Conservation (phyloP, 306 rosid species). For the Aeschynomene evenia region DNA sequence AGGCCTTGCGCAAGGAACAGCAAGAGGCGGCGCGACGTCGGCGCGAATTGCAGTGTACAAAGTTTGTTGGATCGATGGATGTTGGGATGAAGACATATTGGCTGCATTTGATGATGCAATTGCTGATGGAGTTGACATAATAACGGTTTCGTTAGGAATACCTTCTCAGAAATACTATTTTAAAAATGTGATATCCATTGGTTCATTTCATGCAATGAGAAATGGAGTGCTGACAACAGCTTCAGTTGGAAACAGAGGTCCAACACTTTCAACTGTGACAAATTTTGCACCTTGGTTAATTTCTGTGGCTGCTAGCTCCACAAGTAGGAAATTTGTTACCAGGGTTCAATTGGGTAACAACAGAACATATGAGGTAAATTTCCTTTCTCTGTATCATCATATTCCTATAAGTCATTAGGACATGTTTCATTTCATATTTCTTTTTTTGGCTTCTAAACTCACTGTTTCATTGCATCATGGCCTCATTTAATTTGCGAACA, state of each 20-base stretch:
- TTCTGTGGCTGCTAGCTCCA: conserved; percentile 49
- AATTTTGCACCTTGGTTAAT: conserved; percentile 50
- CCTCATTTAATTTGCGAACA: too few relatives aligned
- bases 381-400: background rate
- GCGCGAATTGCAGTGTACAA: conserved; percentile 61
- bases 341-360: conserved; percentile 42
- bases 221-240: conserved; percentile 38
- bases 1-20: conserved; percentile 45
- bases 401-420: too few relatives aligned
- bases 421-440: too few relatives aligned
- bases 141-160: conserved; percentile 44
- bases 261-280: background rate
- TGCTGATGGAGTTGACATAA: conserved; percentile 53
- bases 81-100: conserved; percentile 38
- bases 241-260: conserved; percentile 47
- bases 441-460: too few relatives aligned
- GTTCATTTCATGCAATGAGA: conserved; percentile 53
- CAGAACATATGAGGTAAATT: conserved; percentile 34
- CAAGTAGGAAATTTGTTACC: conserved; percentile 46
- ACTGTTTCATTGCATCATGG: too few relatives aligned
- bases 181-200: conserved; percentile 23
- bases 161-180: too few relatives aligned
- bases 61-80: conserved; percentile 42
- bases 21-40: conserved; percentile 51
- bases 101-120: conserved; percentile 62